phyloP scores from a whole-genome alignment of 345 rosid genomes.

The Mallotus nudiflorus region DNA sequence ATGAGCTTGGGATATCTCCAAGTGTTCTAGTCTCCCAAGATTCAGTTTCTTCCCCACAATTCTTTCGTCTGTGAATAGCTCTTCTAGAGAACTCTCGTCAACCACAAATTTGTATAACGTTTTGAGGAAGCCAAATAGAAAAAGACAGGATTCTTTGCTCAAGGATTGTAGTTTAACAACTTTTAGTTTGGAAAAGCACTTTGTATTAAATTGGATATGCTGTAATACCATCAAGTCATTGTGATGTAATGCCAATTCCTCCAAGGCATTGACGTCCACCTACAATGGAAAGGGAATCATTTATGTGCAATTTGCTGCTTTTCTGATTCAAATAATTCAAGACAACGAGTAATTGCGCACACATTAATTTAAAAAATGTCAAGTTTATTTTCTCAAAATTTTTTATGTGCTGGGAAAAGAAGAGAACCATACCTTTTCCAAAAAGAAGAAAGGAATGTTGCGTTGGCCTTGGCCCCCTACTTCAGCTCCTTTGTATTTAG shows the following conservation, averaged over 20 bases:
- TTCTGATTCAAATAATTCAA: too few relatives aligned
- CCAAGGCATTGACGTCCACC: too few relatives aligned
- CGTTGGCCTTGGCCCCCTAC: too few relatives aligned
- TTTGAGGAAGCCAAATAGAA: not conserved
- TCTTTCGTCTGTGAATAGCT: slow-evolving; percentile 8
- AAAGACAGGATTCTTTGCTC: not conserved
- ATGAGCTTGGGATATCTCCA: fast-evolving
- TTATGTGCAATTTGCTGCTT: too few relatives aligned
- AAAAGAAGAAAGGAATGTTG: too few relatives aligned
- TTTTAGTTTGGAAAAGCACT: not conserved
- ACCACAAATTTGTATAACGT: not conserved
- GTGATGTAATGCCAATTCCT: not conserved
- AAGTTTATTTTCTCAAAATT: too few relatives aligned
- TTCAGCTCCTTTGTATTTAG: not conserved
- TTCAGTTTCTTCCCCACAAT: too few relatives aligned
- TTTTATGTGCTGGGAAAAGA: too few relatives aligned
- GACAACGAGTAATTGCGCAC: too few relatives aligned
- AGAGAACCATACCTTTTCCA: too few relatives aligned
- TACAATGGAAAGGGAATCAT: too few relatives aligned
- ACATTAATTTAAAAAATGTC: too few relatives aligned
- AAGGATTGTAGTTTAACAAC: not conserved
- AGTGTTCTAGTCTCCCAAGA: not conserved
- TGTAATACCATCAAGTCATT: not conserved
- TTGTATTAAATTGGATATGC: not conserved
- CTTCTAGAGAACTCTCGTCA: not conserved